Evolutionary conservation across 73 alveolate species (phyloP).

Genomic region (Paramecium biaurelia): DNA sequence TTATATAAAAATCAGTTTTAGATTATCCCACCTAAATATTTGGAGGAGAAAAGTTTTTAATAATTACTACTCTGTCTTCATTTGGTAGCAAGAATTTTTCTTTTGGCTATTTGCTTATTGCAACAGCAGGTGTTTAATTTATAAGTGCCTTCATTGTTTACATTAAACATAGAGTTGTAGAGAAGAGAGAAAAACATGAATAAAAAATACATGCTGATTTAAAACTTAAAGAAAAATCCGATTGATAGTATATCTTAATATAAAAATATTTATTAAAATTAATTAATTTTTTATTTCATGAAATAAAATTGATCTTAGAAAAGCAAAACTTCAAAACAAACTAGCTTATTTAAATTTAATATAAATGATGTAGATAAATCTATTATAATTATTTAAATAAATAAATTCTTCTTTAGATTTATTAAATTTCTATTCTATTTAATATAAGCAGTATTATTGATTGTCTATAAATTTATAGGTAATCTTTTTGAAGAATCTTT

Average conservation of each 20-base stretch:
- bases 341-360: no score
- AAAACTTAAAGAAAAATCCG: constrained; percentile 9
- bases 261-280: neutral
- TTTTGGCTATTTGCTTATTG: neutral
- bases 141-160: neutral
- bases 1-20: neutral
- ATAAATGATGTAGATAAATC: no score
- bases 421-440: no score
- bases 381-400: no score
- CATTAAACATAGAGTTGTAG: neutral
- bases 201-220: constrained; percentile 39
- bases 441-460: no score
- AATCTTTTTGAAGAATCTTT: no score
- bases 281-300: no score
- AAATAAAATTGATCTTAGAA: no score
- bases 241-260: neutral
- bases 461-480: no score
- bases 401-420: no score
- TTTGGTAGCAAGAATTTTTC: constrained; percentile 24
- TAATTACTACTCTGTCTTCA: neutral
- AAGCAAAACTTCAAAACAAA: no score
- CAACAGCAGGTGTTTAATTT: neutral
- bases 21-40: constrained; percentile 18
- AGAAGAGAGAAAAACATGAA: constrained; percentile 43
- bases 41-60: neutral